Conservation (phyloP, 2,329 filamentous ascomycete genomes). For the Rutstroemia sp. region DNA sequence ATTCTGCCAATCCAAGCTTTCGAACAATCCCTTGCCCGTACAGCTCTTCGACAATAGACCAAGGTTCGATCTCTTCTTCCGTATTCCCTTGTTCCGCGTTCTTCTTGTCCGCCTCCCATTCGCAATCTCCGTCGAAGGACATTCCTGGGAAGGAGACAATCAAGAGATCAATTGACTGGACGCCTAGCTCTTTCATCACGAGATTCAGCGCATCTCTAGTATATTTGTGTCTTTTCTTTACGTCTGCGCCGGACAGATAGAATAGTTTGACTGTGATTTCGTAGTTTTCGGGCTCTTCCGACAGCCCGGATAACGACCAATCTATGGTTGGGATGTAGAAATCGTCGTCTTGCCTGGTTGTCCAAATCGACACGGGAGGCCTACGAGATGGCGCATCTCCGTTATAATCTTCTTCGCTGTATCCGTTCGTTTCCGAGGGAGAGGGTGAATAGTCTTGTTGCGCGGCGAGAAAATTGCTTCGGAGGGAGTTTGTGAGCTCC, state of each 20-base stretch:
- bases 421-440: conserved; percentile 32
- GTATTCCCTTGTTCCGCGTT: conserved; percentile 57
- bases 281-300: conserved; percentile 78
- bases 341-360: conserved; percentile 48
- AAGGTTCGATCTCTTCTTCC: conserved; percentile 60
- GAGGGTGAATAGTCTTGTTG: conserved; percentile 50
- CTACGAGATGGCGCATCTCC: conserved; percentile 23
- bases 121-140: conserved; percentile 87
- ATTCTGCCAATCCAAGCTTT: conserved; percentile 81
- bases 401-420: conserved; percentile 27
- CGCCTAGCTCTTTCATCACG: conserved; percentile 72
- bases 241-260: conserved; percentile 68
- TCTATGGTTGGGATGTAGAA: conserved; percentile 75
- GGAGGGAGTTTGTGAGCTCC: conserved; percentile 83
- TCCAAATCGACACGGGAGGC: conserved; percentile 51
- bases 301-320: conserved; percentile 61
- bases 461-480: conserved; percentile 71
- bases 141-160: conserved; percentile 92
- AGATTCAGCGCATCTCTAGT: conserved; percentile 71
- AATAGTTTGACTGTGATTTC: conserved; percentile 96
- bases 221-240: conserved; percentile 58
- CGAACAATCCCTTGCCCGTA: conserved; percentile 63
- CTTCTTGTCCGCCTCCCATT: conserved; percentile 62
- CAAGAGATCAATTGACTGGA: conserved; percentile 72
- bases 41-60: conserved; percentile 66